A percentile compares a stretch with the other conserved stretches of the same genome.
Conservation (phyloP, 441 rosid species). For the Brassica balearica region DNA sequence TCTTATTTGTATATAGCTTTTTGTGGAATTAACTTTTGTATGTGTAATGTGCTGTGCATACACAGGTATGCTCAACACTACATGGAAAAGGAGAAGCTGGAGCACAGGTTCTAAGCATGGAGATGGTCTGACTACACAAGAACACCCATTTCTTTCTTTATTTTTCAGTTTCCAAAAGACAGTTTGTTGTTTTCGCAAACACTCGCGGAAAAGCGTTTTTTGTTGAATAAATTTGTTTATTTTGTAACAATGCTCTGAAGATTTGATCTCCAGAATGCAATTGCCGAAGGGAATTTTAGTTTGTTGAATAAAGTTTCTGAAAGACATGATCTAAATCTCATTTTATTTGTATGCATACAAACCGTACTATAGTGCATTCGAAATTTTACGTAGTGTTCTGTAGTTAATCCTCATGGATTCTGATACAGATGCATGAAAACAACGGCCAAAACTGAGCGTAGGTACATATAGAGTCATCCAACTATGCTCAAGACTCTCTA, state of each 20-base stretch:
- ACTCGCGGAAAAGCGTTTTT: conserved; percentile 21
- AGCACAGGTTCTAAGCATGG: conserved; percentile 22
- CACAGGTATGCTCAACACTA: conserved; percentile 34
- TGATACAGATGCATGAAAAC: background rate
- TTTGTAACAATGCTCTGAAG: background rate
- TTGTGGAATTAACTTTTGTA: background rate
- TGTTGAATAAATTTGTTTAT: conserved; percentile 24
- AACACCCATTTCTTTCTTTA: conserved; percentile 23
- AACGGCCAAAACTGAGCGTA: conserved; percentile 10
- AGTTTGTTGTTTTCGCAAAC: background rate
- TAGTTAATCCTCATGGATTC: background rate
- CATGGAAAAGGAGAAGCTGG: conserved; percentile 31
- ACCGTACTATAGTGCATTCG: background rate
- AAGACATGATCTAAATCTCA: background rate
- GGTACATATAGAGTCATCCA: background rate
- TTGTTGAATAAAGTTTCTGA: conserved; percentile 1
- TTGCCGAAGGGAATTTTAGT: background rate
- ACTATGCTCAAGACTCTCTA: conserved; percentile 25
- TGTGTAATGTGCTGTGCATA: conserved; percentile 12
- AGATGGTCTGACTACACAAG: conserved; percentile 4
- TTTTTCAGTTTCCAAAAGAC: conserved; percentile 8
- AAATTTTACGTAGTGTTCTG: background rate
- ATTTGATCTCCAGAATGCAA: background rate
- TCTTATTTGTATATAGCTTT: background rate
- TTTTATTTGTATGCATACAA: background rate